Percentiles rank a stretch among this genome's conserved stretches.
Conservation (phyloP, 1,139 yeast species). For the Sugiyamaella grinbergsii region DNA sequence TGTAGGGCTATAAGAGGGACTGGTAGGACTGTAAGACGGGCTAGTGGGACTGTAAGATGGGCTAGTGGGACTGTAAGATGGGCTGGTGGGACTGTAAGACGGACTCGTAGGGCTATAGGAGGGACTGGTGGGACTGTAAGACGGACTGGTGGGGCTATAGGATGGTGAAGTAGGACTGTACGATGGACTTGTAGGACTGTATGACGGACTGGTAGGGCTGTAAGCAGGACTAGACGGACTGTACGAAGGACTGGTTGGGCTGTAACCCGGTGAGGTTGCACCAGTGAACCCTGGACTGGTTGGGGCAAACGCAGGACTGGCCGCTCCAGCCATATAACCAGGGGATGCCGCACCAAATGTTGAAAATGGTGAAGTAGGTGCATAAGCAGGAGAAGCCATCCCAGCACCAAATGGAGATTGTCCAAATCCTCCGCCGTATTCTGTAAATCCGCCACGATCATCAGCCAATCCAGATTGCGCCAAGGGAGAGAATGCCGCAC, state of each 20-base stretch:
- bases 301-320: conserved; percentile 65
- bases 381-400: conserved; percentile 62
- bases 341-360: conserved; percentile 72
- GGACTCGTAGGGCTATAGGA: conserved; percentile 50
- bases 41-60: conserved; percentile 64
- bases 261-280: conserved; percentile 63
- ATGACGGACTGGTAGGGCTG: conserved; percentile 72
- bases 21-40: conserved; percentile 61
- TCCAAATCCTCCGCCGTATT: conserved; percentile 67
- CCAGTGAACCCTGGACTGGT: conserved; percentile 73
- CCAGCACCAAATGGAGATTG: conserved; percentile 54
- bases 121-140: conserved; percentile 65
- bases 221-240: conserved; percentile 75
- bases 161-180: conserved; percentile 65
- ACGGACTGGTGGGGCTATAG: conserved; percentile 64
- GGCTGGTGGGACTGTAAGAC: conserved; percentile 65
- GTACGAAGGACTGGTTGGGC: conserved; percentile 65
- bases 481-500: conserved; percentile 76
- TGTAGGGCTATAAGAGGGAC: conserved; percentile 58
- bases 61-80: conserved; percentile 64
- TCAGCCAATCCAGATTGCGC: conserved; percentile 84
- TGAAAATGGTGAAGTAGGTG: conserved; percentile 65
- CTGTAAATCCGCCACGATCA: conserved; percentile 88
- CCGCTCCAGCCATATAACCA: conserved; percentile 61
- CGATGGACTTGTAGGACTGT: conserved; percentile 71